Percentiles rank a stretch among this genome's conserved stretches.
These are phyloP conservation scores for Eucalyptus dawsonii DNA, from an alignment of 345 rosid species.

Conservation along the genomic window DNA sequence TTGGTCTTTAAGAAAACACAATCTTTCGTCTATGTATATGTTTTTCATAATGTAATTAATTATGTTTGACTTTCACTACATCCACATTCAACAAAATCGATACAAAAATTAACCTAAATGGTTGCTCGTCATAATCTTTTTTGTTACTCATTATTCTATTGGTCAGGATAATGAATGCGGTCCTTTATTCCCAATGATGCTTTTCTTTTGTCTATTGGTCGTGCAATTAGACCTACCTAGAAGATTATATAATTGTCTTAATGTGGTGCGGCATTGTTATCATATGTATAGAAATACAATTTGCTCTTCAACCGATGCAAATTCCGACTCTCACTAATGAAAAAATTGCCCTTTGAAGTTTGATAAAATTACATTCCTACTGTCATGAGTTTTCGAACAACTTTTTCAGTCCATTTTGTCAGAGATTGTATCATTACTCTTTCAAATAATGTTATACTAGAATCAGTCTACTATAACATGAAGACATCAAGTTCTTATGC, in stretches of 20 bases:
- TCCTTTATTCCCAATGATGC: not conserved
- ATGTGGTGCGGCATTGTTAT: not conserved
- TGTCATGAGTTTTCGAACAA: not conserved
- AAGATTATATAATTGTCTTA: too few species aligned
- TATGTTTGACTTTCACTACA: not conserved
- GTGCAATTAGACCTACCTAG: not conserved
- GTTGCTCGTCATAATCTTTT: not conserved
- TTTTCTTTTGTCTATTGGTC: not conserved
- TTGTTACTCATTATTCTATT: not conserved
- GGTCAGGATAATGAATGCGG: not conserved
- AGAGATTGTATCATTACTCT: not conserved
- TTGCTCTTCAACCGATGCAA: not conserved
- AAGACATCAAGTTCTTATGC: not conserved
- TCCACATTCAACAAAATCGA: not conserved
- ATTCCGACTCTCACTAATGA: not conserved
- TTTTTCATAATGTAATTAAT: not conserved
- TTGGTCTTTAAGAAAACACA: not conserved
- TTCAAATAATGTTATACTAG: not conserved
- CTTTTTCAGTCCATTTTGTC: not conserved
- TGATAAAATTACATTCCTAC: not conserved
- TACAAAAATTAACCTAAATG: not conserved
- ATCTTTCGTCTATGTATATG: not conserved
- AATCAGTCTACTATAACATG: not conserved
- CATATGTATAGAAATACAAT: not conserved
- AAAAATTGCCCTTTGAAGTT: not conserved